Base-by-base conservation (phyloP, 1,284 basidiomycete genomes). In the Trichosporon sp. region DNA sequence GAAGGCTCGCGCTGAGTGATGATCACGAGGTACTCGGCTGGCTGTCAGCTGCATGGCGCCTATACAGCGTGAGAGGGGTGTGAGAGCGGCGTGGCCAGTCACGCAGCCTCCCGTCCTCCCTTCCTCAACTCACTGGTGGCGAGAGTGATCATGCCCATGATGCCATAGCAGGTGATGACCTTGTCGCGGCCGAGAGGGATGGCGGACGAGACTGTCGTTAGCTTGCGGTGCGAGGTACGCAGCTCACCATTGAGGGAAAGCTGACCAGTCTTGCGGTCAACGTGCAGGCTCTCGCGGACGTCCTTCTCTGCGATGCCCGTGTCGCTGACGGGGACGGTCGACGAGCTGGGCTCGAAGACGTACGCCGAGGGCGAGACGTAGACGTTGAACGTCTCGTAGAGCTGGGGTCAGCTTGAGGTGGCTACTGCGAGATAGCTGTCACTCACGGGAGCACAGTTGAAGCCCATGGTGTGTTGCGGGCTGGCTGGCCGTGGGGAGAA, bases 21-120 rank as follows among this genome's bases (percentile, higher is more conserved):
- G 65, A 98, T 87, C 72, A 99, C 88, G 65, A 99, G 84, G 83
- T 97, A 98, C 83, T 98, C 95, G 78, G 93, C 94, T 96, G 75
- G 47, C 23, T 51, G 53, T 60, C 38, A 47, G 56, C 65, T 32
- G 8, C 13, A 11, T 9, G 32, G 32, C 13, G n/a, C 15, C n/a
- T 35, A 12, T 3, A 25, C 25, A 18, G 13, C 6, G 64, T 65
- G 29, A 51, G 13, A 32, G 11, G 23, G 47, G 47, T 25, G 47
- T 11, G 21, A 51, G 47, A 12, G 9, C 3, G 47, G 29, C 29
- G 15, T 1, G 56, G 2, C 8, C 25, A n/a, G 42, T 27, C 29
- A 29, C 29, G 25, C 35, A 11, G 21, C 27, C 62, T 23, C 11
- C n/a, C 62, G 4, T n/a, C 27, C 56, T 29, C 21, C 25, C 34